Base-by-base conservation (phyloP, 306 rosid species). In the Cucurbita maxima region DNA sequence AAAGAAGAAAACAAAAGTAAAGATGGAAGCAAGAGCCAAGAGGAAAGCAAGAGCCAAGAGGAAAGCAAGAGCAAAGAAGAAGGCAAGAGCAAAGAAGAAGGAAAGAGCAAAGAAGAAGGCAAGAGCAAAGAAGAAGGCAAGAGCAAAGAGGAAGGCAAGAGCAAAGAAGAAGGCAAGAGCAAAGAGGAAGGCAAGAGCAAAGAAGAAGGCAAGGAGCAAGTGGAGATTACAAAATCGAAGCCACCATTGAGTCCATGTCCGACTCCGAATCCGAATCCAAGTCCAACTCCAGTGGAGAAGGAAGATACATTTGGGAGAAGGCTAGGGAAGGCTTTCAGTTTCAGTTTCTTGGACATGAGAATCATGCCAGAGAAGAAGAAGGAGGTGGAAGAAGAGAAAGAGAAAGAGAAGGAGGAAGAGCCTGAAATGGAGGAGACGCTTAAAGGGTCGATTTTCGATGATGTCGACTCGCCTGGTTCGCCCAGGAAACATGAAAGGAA, bases 381-480 rank as follows among this genome's bases (percentile, higher is more conserved):
- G 53, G 76, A 64, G 36, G 75, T 41, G 22, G 81, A 74, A 4
- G 85, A 81, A 30, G 64, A 58, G 6, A 4, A 5, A 19, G 71
- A 40, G 4, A 4, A 5, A 19, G 71, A 40, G 4, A 10, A 43
- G 1, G 81, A 74, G 14, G 85, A 78, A 38, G 87, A 85, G 10
- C 8, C 19, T 36, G 78, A 67, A 69, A 78, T 79, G 45, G 88
- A 82, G 41, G 91, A 88, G 53, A 80, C 86, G 10, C 75, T 86
- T 1, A 62, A 38, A 43, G 91, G 91, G 48, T 86, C 97, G 0
- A 88, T 90, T 41, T 92, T 88, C 48, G 96, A 86, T 15, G 83
- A 25, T 6, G 59, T 51, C 6, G 77, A 73, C 34, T 78, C 89
- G 1, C 84, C 86, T 1, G 89, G 80, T 13, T 78, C 88, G 5